A percentile compares a stretch with the other conserved stretches of the same genome.
These are phyloP conservation scores for Serendipita sp. DNA, from an alignment of 768 basidiomycete species.

Conservation along the genomic window DNA sequence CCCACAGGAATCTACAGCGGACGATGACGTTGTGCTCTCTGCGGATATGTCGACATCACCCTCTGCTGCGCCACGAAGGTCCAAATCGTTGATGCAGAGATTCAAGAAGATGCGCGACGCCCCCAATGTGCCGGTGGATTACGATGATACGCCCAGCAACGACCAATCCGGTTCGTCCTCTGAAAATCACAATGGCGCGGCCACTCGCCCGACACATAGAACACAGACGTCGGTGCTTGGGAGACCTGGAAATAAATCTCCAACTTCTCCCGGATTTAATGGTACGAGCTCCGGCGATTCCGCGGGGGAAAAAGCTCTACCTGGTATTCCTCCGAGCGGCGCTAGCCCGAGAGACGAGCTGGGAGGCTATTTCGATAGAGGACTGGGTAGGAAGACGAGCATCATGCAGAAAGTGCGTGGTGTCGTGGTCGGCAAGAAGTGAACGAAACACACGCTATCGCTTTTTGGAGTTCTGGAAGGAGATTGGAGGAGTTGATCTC, in stretches of 20 bases:
- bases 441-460: constrained; percentile 2
- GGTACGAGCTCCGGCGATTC: constrained; percentile 11
- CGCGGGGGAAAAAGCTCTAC: constrained; percentile 37
- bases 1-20: constrained; percentile 33
- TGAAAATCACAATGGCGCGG: constrained; percentile 4
- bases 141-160: constrained; percentile 28
- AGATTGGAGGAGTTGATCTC: no score
- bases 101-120: constrained; percentile 78
- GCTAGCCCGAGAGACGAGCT: constrained; percentile 14
- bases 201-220: constrained; percentile 35
- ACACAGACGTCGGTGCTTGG: constrained; percentile 64
- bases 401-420: constrained; percentile 65
- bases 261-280: constrained; percentile 26
- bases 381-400: constrained; percentile 57
- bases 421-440: constrained; percentile 44
- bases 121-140: constrained; percentile 59
- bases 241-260: constrained; percentile 25
- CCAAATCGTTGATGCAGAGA: constrained; percentile 73
- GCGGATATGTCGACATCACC: constrained; percentile 7
- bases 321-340: constrained; percentile 24
- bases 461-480: no score
- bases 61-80: constrained; percentile 43
- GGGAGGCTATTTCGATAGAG: constrained; percentile 29
- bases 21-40: constrained; percentile 13
- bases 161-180: constrained; percentile 26